Percentiles rank a stretch among this genome's conserved stretches.
phyloP scores from a whole-genome alignment of 805 yeast genomes.

The Scheffersomyces lignosus region DNA sequence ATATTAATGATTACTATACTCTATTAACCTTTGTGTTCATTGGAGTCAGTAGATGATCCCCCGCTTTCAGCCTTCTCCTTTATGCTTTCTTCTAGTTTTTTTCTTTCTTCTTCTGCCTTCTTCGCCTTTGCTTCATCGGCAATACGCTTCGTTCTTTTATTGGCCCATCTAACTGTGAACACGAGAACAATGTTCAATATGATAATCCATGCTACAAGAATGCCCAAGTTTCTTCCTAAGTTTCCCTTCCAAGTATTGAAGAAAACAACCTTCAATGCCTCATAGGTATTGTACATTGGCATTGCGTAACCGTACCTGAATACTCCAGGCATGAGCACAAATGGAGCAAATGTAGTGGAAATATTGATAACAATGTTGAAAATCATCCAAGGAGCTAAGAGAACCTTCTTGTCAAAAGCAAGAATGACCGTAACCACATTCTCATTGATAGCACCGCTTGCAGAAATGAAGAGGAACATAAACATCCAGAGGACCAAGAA shows the following conservation, averaged over 20 bases:
- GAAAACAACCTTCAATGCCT: constrained; percentile 31
- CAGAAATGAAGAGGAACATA: constrained; percentile 27
- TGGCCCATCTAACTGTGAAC: constrained; percentile 7
- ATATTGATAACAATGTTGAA: constrained; percentile 29
- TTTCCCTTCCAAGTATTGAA: constrained; percentile 34
- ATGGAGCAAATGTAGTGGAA: constrained; percentile 33
- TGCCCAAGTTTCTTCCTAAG: constrained; percentile 30
- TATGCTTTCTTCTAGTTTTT: constrained; percentile 4
- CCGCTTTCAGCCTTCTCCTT: background rate
- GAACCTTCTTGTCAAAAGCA: constrained; percentile 15
- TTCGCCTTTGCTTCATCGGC: background rate
- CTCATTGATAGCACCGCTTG: constrained; percentile 30
- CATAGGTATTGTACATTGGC: constrained; percentile 35
- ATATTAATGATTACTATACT: too few species aligned
- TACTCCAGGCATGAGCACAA: constrained; percentile 30
- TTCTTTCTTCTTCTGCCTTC: constrained; percentile 4
- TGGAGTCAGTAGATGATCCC: too few species aligned
- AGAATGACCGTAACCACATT: constrained; percentile 19
- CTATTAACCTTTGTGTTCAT: too few species aligned
- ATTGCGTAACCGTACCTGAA: constrained; percentile 37
- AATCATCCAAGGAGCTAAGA: constrained; percentile 32
- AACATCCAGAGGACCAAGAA: constrained; percentile 35
- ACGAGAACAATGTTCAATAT: constrained; percentile 14
- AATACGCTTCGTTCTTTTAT: constrained; percentile 7
- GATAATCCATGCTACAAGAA: constrained; percentile 30